Conservation (phyloP, 2,329 filamentous ascomycete species). For the Thermoascus crustaceus region DNA sequence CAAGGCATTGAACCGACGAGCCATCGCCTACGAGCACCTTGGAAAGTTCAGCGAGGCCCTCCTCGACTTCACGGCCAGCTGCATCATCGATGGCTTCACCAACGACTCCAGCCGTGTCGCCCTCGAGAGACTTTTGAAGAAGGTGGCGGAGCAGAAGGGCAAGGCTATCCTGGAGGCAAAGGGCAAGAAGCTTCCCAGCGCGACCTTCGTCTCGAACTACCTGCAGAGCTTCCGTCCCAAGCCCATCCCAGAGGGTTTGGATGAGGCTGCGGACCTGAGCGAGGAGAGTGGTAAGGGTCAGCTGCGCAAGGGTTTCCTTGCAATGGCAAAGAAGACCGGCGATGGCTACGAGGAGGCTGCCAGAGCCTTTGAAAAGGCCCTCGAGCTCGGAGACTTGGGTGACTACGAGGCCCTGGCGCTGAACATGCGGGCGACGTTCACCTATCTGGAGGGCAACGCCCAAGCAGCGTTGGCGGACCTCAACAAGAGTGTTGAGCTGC, state of each 20-base stretch:
- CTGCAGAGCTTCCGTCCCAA: constrained; percentile 93
- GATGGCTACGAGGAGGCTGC: constrained; percentile 89
- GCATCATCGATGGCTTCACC: constrained; percentile 96
- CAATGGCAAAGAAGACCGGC: constrained; percentile 75
- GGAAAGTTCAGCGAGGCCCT: constrained; percentile 88
- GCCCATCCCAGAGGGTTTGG: constrained; percentile 69
- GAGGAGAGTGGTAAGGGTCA: constrained; percentile 76
- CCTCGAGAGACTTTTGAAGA: constrained; percentile 89
- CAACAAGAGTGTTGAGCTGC: constrained; percentile 84
- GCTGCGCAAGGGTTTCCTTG: constrained; percentile 71
- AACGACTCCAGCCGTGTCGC: constrained; percentile 82
- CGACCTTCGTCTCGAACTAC: constrained; percentile 97
- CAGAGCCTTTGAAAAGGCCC: constrained; percentile 74
- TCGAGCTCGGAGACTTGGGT: constrained; percentile 71
- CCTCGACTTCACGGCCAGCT: constrained; percentile 95
- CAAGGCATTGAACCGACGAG: constrained; percentile 93
- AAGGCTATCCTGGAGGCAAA: constrained; percentile 77
- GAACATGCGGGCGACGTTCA: constrained; percentile 95
- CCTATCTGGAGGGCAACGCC: constrained; percentile 84
- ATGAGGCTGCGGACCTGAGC: constrained; percentile 68
- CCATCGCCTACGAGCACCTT: constrained; percentile 92
- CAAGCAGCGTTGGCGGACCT: constrained; percentile 74
- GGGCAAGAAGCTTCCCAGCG: constrained; percentile 80
- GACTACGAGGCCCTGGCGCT: constrained; percentile 85
- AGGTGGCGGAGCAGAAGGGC: constrained; percentile 90